Base-by-base conservation (phyloP, 306 rosid genomes). In the Trifolium subterraneum region DNA sequence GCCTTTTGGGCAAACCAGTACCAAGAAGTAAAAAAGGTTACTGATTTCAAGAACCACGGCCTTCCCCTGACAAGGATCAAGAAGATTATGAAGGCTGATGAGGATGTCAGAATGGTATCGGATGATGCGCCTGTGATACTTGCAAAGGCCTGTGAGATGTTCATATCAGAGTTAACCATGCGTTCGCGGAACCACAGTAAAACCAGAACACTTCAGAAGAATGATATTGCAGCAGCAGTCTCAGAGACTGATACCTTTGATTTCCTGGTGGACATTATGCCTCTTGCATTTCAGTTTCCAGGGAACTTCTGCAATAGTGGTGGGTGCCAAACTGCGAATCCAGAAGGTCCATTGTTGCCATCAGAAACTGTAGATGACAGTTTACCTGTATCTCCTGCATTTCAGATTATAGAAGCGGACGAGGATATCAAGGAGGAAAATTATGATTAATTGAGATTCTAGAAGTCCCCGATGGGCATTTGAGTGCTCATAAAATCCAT, bases 71-170 rank as follows among this genome's bases (percentile, higher is more conserved):
- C 88, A 18, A 81, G 88, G 84, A 85, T 85, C 86, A 81, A 85
- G 86, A 85, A 85, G 75, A 85, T 85, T 14, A 85, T 85, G 88
- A 85, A 85, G 81, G 86, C 88, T 29, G 88, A 85, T 6, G 88
- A 85, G 69, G 86, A 85, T 75, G 88, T 85, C 54, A 66, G 88
- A 14, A 85, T 81, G 86, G 79, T 85, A 66, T 81, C 88, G 33
- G 88, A 84, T 22, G 88, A 85, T 64, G 88, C 88, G 7, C 88
- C 88, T 0, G 86, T 85, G 51, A 75, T 85, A 31, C 81, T 85
- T 81, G 88, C 88, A 25, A 81, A 84, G 79, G 88, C 88, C 2
- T 85, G 88, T 56, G 88, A 85, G 39, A 85, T 85, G 88, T 85
- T 85, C 74, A 85, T 85, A 42, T 72, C 81, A 25, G 88, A 85